A percentile compares a stretch with the other conserved stretches of the same genome.
Conservation (phyloP, 139 green algal genomes). For the Closterium sp. region DNA sequence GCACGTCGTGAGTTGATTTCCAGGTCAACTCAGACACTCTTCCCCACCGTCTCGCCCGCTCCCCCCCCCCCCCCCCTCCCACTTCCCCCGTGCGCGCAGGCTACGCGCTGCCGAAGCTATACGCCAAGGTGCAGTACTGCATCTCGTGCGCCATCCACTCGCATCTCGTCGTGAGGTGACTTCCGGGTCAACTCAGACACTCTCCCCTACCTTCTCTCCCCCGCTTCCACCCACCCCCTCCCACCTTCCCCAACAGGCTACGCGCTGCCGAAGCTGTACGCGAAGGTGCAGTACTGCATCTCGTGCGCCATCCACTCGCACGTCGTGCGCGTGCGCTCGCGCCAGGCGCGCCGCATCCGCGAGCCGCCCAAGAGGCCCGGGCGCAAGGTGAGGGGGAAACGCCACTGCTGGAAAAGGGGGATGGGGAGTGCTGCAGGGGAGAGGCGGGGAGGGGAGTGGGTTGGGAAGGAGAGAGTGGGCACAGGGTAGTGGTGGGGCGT, state of each 20-base stretch:
- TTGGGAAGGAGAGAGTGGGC: too few species aligned
- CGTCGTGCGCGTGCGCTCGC: constrained; percentile 92
- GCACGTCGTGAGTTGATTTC: too few species aligned
- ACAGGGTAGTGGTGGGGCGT: too few species aligned
- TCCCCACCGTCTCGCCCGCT: too few species aligned
- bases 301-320: constrained; percentile 98
- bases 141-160: constrained; percentile 98
- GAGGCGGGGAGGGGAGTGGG: background rate
- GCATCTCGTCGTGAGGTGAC: constrained; percentile 98
- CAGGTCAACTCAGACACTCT: too few species aligned
- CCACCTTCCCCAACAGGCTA: constrained; percentile 61
- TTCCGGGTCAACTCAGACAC: too few species aligned
- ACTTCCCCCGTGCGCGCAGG: background rate
- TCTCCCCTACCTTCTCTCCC: too few species aligned
- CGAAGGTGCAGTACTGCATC: constrained; percentile 99
- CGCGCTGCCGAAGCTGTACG: constrained; percentile 98
- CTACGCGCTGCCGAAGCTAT: constrained; percentile 92
- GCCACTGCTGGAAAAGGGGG: background rate
- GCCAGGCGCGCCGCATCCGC: constrained; percentile 82
- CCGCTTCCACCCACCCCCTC: too few species aligned
- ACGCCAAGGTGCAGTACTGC: constrained; percentile 99
- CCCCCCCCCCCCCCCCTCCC: too few species aligned
- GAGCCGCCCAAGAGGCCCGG: constrained; percentile 81
- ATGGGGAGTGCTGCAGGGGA: background rate
- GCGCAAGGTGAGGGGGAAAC: constrained; percentile 18